phyloP scores from a whole-genome alignment of 805 yeast species.

The Wilhelminamyces savonicus region DNA sequence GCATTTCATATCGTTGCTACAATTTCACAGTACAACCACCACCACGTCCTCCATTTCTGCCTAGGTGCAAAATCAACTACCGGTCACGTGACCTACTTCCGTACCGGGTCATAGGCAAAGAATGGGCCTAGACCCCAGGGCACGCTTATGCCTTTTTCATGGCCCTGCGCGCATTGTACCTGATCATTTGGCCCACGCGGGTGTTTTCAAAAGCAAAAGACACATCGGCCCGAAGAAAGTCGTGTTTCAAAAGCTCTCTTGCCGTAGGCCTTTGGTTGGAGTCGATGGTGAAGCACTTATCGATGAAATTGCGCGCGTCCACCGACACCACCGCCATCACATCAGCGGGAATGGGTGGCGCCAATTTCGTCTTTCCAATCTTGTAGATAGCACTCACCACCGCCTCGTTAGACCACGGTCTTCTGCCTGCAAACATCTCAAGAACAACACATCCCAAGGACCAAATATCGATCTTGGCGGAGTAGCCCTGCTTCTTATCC shows the following conservation, averaged over 20 bases:
- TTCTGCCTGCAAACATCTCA: slow-evolving; percentile 95
- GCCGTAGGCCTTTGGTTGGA: slow-evolving; percentile 92
- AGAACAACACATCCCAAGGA: slow-evolving; percentile 94
- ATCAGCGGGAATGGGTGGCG: slow-evolving; percentile 97
- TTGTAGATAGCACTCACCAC: slow-evolving; percentile 93
- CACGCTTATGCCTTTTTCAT: neutral
- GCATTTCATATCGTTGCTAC: too few species aligned
- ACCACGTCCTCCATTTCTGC: too few species aligned
- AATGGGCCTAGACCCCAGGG: too few species aligned
- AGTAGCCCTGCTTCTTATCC: slow-evolving; percentile 78
- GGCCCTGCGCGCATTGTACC: slow-evolving; percentile 9
- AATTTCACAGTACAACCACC: too few species aligned
- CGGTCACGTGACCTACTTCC: too few species aligned
- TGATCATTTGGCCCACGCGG: slow-evolving; percentile 48
- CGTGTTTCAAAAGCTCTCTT: slow-evolving; percentile 47
- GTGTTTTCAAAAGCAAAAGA: slow-evolving; percentile 49
- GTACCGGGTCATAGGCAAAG: too few species aligned
- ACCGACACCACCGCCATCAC: slow-evolving; percentile 56
- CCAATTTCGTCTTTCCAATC: slow-evolving; percentile 74
- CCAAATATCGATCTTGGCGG: slow-evolving; percentile 98
- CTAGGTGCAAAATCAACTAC: too few species aligned
- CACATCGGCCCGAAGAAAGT: slow-evolving; percentile 38
- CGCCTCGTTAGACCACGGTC: slow-evolving; percentile 97
- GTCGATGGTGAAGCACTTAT: slow-evolving; percentile 65
- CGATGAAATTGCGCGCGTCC: slow-evolving; percentile 66